Conservation (phyloP, 2,329 filamentous ascomycete genomes). For the Huntiella bhutanensis region DNA sequence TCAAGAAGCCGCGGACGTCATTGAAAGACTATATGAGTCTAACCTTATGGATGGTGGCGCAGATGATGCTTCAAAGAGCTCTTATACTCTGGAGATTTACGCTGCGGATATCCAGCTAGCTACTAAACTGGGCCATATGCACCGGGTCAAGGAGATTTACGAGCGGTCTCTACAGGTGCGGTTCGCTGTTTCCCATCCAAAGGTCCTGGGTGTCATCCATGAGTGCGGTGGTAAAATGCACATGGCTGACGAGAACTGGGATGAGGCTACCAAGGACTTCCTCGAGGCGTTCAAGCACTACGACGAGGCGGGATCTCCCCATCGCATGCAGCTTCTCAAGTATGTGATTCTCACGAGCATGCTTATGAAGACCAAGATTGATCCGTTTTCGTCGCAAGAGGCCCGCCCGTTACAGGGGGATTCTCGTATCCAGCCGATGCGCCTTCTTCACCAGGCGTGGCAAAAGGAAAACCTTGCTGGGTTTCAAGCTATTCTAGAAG, state of each 20-base stretch:
- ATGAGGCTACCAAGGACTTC: constrained; percentile 90
- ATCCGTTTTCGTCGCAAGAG: constrained; percentile 96
- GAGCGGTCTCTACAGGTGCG: constrained; percentile 78
- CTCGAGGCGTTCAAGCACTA: constrained; percentile 98
- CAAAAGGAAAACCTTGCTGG: constrained; percentile 84
- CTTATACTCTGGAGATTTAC: constrained; percentile 88
- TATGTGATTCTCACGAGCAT: constrained; percentile 93
- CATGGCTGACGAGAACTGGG: constrained; percentile 99
- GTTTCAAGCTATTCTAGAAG: constrained; percentile 74
- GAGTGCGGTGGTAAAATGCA: constrained; percentile 99
- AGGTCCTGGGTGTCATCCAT: constrained; percentile 97
- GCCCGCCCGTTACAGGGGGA: constrained; percentile 97
- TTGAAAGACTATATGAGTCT: constrained; percentile 71
- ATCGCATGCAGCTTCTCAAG: constrained; percentile 92
- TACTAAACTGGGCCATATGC: constrained; percentile 90
- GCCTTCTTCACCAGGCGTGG: constrained; percentile 87
- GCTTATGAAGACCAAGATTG: constrained; percentile 97
- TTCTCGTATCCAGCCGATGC: constrained; percentile 90
- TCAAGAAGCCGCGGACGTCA: constrained; percentile 55
- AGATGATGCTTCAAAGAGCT: constrained; percentile 88
- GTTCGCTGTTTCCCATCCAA: constrained; percentile 93
- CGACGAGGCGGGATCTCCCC: constrained; percentile 79
- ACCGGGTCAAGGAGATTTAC: constrained; percentile 83
- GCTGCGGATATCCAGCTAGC: constrained; percentile 98
- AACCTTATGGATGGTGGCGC: constrained; percentile 75